These are phyloP conservation scores for Hypoxylon sp. DNA, from an alignment of 2,329 filamentous ascomycete genomes.

Conservation along the genomic window DNA sequence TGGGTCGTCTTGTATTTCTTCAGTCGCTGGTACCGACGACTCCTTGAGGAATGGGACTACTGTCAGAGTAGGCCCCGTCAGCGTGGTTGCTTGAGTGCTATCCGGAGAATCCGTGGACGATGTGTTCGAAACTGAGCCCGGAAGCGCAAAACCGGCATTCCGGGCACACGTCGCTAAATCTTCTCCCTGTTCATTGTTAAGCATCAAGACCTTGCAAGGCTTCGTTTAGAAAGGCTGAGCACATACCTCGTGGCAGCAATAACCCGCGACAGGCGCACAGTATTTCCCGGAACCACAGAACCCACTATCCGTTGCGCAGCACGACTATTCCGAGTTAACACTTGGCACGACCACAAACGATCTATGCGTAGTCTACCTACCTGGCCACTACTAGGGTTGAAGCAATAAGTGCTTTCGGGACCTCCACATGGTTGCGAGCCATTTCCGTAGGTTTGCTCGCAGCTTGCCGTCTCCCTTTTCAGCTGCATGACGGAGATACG, in stretches of 20 bases:
- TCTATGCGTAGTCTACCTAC: slow-evolving; percentile 45
- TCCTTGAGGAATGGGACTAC: slow-evolving; percentile 47
- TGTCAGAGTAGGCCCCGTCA: slow-evolving; percentile 42
- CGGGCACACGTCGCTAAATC: slow-evolving; percentile 55
- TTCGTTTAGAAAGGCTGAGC: background rate
- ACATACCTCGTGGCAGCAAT: slow-evolving; percentile 58
- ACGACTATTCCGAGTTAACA: slow-evolving; percentile 52
- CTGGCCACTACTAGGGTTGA: slow-evolving; percentile 55
- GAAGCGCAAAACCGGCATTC: slow-evolving; percentile 55
- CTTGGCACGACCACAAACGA: background rate
- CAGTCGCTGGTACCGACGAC: slow-evolving; percentile 26
- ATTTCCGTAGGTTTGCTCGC: slow-evolving; percentile 55
- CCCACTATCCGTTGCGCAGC: slow-evolving; percentile 55
- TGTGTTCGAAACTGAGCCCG: slow-evolving; percentile 36
- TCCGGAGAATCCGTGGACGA: slow-evolving; percentile 20
- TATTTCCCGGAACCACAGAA: slow-evolving; percentile 57
- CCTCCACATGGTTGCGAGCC: slow-evolving; percentile 55
- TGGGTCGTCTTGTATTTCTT: slow-evolving; percentile 14
- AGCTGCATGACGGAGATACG: slow-evolving; percentile 34
- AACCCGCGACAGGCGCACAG: slow-evolving; percentile 58
- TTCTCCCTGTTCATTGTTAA: slow-evolving; percentile 52
- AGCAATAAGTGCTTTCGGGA: slow-evolving; percentile 54
- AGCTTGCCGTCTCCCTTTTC: slow-evolving; percentile 52
- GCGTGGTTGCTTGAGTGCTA: slow-evolving; percentile 17
- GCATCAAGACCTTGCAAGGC: slow-evolving; percentile 25